A percentile compares a stretch with the other conserved stretches of the same genome.
Conservation (phyloP, 371 early-diverging fungal species). For the Rhizopus arrhizus region DNA sequence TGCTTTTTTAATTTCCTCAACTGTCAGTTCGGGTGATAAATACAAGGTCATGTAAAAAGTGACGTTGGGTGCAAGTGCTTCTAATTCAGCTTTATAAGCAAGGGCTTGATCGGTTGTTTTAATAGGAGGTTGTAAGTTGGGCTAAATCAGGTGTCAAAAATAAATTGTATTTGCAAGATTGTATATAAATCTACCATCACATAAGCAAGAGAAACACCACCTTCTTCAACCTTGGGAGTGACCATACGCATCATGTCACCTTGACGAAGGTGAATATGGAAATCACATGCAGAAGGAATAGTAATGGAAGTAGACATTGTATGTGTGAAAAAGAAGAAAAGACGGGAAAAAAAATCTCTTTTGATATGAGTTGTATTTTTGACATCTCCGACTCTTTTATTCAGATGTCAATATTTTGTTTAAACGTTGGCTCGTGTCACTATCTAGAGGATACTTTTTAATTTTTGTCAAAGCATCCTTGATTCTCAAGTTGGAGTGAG, state of each 20-base stretch:
- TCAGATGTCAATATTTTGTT: background rate
- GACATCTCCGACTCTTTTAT: background rate
- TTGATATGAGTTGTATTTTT: too few species aligned
- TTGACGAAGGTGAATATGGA: constrained; percentile 94
- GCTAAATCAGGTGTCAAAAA: constrained; percentile 51
- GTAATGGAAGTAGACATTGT: constrained; percentile 38
- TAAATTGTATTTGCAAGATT: background rate
- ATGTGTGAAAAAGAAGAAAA: background rate
- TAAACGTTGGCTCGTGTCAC: background rate
- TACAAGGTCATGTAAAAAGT: constrained; percentile 94
- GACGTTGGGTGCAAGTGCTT: constrained; percentile 82
- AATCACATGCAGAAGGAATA: constrained; percentile 82
- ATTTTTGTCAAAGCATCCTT: background rate
- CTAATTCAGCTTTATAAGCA: constrained; percentile 79
- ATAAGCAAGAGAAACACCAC: constrained; percentile 88
- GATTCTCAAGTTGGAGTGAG: background rate
- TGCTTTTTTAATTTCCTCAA: constrained; percentile 88
- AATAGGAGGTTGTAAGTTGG: constrained; percentile 92
- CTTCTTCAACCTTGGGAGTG: constrained; percentile 76
- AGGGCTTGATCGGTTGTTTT: constrained; percentile 85
- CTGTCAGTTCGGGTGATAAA: constrained; percentile 84
- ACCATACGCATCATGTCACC: constrained; percentile 91
- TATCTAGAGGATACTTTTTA: background rate
- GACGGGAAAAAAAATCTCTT: constrained; percentile 4
- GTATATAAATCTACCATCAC: constrained; percentile 77